Conservation (phyloP, 306 rosid species). For the Amphicarpaea edgeworthii region DNA sequence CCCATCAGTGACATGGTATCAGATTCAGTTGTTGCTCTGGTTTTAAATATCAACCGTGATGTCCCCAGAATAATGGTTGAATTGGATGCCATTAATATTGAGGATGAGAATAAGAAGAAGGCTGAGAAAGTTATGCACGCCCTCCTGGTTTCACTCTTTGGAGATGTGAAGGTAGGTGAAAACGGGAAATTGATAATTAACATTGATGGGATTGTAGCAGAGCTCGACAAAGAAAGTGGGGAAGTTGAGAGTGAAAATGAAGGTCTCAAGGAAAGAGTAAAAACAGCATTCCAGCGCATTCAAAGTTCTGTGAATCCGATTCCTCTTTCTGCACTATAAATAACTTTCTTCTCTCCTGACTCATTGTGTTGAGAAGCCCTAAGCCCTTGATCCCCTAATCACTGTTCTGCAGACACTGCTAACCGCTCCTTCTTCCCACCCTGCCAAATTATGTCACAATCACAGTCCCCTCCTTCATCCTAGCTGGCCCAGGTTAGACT, state of each 20-base stretch:
- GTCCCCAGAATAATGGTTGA: slow-evolving; percentile 74
- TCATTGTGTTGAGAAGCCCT: too few relatives aligned
- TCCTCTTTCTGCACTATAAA: slow-evolving; percentile 65
- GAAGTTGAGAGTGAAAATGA: slow-evolving; percentile 88
- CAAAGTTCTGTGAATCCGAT: slow-evolving; percentile 81
- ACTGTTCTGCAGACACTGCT: too few relatives aligned
- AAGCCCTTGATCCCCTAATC: too few relatives aligned
- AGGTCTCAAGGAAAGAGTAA: slow-evolving; percentile 87
- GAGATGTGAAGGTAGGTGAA: slow-evolving; percentile 81
- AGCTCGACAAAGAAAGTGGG: slow-evolving; percentile 80
- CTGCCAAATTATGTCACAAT: too few relatives aligned
- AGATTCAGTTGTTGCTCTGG: slow-evolving; percentile 81
- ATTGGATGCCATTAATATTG: slow-evolving; percentile 64
- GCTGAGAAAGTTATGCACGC: slow-evolving; percentile 77
- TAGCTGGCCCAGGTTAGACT: too few relatives aligned
- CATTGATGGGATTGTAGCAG: slow-evolving; percentile 81
- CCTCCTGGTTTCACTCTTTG: slow-evolving; percentile 82
- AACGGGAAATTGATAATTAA: slow-evolving; percentile 81
- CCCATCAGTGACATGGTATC: slow-evolving; percentile 94
- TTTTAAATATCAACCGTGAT: slow-evolving; percentile 77
- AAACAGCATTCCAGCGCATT: slow-evolving; percentile 74
- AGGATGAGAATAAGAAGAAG: slow-evolving; percentile 78
- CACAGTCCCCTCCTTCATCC: too few relatives aligned
- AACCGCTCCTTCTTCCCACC: too few relatives aligned
- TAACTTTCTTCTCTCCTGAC: too few relatives aligned